Evolutionary conservation across 495 filamentous ascomycete genomes (phyloP).

Genomic region (Rhizodiscina lignyota): DNA sequence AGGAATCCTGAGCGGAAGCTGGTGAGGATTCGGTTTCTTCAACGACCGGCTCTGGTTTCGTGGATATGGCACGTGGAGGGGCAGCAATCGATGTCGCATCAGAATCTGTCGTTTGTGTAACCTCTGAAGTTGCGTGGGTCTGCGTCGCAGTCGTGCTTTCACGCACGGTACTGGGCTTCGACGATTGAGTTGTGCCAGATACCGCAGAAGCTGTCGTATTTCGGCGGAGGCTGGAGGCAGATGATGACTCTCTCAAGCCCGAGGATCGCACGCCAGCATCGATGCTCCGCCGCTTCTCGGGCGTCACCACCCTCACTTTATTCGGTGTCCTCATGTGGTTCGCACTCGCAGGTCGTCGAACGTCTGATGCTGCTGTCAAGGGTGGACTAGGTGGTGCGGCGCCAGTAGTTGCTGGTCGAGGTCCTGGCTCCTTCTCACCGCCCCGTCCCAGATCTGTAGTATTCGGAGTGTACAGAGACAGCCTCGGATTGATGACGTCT

Average conservation of each 20-base stretch:
- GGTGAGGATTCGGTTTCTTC: not conserved
- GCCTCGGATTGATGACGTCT: constrained; percentile 27
- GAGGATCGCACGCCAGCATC: constrained; percentile 13
- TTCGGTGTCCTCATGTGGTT: constrained; percentile 9
- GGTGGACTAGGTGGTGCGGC: constrained; percentile 43
- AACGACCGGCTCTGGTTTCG: not conserved
- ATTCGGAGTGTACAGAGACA: constrained; percentile 56
- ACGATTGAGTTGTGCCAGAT: no score
- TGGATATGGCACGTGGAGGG: not conserved
- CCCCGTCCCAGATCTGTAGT: constrained; percentile 54
- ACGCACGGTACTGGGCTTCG: no score
- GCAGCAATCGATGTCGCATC: constrained; percentile 12
- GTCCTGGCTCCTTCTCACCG: constrained; percentile 14
- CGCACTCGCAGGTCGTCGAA: constrained; percentile 12
- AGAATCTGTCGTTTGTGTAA: constrained; percentile 19
- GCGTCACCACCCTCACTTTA: no score
- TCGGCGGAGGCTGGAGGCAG: constrained; percentile 16
- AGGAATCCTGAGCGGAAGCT: constrained; percentile 1
- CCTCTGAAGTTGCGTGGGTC: no score
- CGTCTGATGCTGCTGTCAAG: constrained; percentile 37
- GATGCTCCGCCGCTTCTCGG: constrained; percentile 29
- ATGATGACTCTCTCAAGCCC: constrained; percentile 20
- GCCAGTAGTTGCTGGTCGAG: constrained; percentile 1
- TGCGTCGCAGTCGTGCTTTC: no score
- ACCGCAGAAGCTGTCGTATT: no score